Percentiles rank a stretch among this genome's conserved stretches.
Evolutionary conservation across 345 rosid species (phyloP).

Genomic region (Zanthoxylum bungeanum): DNA sequence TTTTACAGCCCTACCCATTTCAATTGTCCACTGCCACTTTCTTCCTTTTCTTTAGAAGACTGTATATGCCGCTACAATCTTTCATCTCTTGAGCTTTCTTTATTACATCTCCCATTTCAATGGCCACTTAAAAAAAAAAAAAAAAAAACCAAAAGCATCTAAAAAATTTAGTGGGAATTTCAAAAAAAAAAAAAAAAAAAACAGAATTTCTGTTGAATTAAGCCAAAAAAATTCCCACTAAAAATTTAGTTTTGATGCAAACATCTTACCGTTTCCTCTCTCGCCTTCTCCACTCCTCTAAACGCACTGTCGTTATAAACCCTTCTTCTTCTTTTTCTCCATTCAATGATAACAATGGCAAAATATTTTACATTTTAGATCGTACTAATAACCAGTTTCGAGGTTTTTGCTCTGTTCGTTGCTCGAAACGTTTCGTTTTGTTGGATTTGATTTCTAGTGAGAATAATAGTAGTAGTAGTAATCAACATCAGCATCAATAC

Average conservation of each 20-base stretch:
- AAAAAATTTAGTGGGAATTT: background rate
- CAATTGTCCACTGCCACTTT: too few relatives aligned
- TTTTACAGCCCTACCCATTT: too few relatives aligned
- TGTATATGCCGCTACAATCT: too few relatives aligned
- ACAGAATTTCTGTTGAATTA: background rate
- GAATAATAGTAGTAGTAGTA: conserved; percentile 15
- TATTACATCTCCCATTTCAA: background rate
- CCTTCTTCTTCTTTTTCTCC: background rate
- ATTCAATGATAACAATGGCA: background rate
- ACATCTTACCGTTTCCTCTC: conserved; percentile 43
- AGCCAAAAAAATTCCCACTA: background rate
- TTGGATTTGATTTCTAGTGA: conserved; percentile 37
- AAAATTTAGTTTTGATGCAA: conserved; percentile 34
- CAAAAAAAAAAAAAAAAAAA: background rate
- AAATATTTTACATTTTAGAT: conserved; percentile 5
- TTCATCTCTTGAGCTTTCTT: background rate
- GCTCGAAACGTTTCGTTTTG: conserved; percentile 25
- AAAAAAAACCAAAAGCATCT: background rate
- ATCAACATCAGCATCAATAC: conserved; percentile 15
- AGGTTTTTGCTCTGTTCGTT: conserved; percentile 17
- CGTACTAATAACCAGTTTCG: conserved; percentile 21
- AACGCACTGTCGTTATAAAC: conserved; percentile 12
- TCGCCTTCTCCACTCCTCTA: conserved; percentile 45
- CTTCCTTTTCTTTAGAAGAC: too few relatives aligned
- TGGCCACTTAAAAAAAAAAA: too few relatives aligned